Base-by-base conservation (phyloP, 78 protist genomes). In the Dictyostelium intermedium region DNA sequence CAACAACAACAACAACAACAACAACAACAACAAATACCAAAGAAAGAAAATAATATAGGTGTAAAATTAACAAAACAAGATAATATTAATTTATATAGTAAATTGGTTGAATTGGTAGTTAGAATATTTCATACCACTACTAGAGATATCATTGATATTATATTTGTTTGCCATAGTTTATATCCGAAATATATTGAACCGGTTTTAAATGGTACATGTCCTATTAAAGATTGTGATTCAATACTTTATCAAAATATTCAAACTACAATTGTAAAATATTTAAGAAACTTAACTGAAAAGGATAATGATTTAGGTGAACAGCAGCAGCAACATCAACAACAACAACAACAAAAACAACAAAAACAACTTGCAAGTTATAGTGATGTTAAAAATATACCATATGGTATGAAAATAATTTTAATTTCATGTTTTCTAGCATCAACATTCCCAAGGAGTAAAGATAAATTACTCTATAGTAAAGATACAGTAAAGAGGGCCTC, bases 341-440 rank as follows among this genome's bases (percentile, higher is more conserved):
- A 39, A 39, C 43, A 39, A 39, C 61, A 20, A 50, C 61, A 47
- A 47, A 47, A 47, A 47, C 56, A 47, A 47, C 18, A 47, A 47
- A 16, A 9, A 73, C 80, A 32, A 16, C 5, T 73, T 16, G 23
- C 35, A 20, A 25, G 25, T 20, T 16, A 9, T 30, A 76, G 8
- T 8, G 27, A 41, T 41, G 23, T 20, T 9, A 20, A 14, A 35
- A 37, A 37, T 23, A 34, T 76, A 23, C 32, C 82, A 16, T n/a
- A 76, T 23, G 32, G 41, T 23, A 39, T 25, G 34, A 76, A 39
- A 14, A 34, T 30, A 2, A 3, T 76, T 6, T n/a, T 47, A 32
- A 79, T 79, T 20, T 79, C 72, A n/a, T 27, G 84, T 47, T 79
- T 39, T 47, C 69, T 79, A 1, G 84, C 84, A 8, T 79, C 84